Percentiles rank a stretch among this genome's conserved stretches.
Evolutionary conservation across 139 green algal species (phyloP).

Genomic region (Nannochloris sp.): DNA sequence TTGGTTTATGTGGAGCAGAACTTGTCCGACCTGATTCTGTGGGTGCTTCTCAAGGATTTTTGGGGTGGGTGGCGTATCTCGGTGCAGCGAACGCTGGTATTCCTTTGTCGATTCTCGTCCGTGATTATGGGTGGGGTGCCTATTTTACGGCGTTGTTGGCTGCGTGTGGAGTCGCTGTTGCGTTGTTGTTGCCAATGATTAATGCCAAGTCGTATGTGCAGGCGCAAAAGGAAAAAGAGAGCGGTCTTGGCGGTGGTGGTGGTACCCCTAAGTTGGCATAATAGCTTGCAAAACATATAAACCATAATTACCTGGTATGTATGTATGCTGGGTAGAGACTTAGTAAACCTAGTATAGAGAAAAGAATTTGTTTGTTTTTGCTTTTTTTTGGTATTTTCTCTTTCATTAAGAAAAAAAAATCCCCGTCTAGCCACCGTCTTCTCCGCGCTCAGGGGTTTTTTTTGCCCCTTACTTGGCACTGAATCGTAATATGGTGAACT

Average conservation of each 20-base stretch:
- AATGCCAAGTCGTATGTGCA: slow-evolving; percentile 82
- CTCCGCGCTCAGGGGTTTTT: too few species aligned
- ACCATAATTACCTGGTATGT: too few species aligned
- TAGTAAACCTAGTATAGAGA: too few species aligned
- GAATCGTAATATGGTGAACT: too few species aligned
- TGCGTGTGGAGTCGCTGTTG: slow-evolving; percentile 66
- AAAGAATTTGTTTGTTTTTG: too few species aligned
- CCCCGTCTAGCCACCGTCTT: too few species aligned
- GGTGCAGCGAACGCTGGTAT: slow-evolving; percentile 79
- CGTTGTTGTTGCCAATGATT: slow-evolving; percentile 86
- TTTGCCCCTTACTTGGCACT: too few species aligned
- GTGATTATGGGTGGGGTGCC: slow-evolving; percentile 81
- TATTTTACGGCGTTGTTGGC: slow-evolving; percentile 83
- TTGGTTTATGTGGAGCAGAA: slow-evolving; percentile 94
- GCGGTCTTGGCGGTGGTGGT: too few species aligned
- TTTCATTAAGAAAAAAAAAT: too few species aligned
- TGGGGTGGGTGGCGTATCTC: slow-evolving; percentile 76
- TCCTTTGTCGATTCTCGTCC: slow-evolving; percentile 90
- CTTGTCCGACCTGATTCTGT: slow-evolving; percentile 81
- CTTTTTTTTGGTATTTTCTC: too few species aligned
- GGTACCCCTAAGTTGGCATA: too few species aligned
- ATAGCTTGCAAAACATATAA: neutral
- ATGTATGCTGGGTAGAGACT: too few species aligned
- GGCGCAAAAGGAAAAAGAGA: slow-evolving; percentile 10
- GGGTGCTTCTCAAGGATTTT: slow-evolving; percentile 87